A percentile compares a stretch with the other conserved stretches of the same genome.
These are phyloP conservation scores for Xerocomus minutiporus DNA, from an alignment of 1,284 basidiomycete genomes.

Conservation along the genomic window DNA sequence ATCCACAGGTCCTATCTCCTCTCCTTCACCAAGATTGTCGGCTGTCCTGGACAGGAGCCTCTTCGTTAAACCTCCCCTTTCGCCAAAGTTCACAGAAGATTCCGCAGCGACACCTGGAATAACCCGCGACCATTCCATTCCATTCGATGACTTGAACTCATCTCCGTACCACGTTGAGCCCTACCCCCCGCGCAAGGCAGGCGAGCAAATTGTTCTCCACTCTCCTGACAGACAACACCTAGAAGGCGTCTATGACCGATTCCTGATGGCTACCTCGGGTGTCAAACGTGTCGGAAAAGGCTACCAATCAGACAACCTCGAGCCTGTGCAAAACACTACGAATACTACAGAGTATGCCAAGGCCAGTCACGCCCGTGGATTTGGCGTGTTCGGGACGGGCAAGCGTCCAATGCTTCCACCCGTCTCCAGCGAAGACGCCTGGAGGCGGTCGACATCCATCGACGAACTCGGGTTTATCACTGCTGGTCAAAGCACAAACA, in stretches of 20 bases:
- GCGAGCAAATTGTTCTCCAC: constrained; percentile 39
- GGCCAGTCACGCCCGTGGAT: constrained; percentile 36
- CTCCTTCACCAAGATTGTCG: constrained; percentile 51
- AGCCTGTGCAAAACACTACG: constrained; percentile 29
- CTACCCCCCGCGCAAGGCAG: constrained; percentile 47
- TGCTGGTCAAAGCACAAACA: constrained; percentile 24
- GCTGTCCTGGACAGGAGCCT: constrained; percentile 60
- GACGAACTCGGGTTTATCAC: constrained; percentile 54
- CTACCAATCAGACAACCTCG: constrained; percentile 62
- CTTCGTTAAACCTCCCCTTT: constrained; percentile 51
- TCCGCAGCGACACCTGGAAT: constrained; percentile 27
- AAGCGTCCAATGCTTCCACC: constrained; percentile 60
- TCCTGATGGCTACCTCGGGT: constrained; percentile 71
- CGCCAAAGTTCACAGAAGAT: constrained; percentile 22
- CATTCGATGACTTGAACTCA: constrained; percentile 48
- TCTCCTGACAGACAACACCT: constrained; percentile 54
- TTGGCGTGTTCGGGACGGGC: constrained; percentile 48
- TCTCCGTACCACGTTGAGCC: constrained; percentile 61
- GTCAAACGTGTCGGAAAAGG: constrained; percentile 71
- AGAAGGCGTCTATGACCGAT: constrained; percentile 71
- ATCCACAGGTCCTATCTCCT: constrained; percentile 35
- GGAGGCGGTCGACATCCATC: constrained; percentile 38
- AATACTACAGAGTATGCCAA: constrained; percentile 22
- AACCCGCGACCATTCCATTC: constrained; percentile 25
- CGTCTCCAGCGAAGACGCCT: constrained; percentile 57